Base-by-base conservation (phyloP, 2,329 filamentous ascomycete species). In the Ceratocystis ficicola region DNA sequence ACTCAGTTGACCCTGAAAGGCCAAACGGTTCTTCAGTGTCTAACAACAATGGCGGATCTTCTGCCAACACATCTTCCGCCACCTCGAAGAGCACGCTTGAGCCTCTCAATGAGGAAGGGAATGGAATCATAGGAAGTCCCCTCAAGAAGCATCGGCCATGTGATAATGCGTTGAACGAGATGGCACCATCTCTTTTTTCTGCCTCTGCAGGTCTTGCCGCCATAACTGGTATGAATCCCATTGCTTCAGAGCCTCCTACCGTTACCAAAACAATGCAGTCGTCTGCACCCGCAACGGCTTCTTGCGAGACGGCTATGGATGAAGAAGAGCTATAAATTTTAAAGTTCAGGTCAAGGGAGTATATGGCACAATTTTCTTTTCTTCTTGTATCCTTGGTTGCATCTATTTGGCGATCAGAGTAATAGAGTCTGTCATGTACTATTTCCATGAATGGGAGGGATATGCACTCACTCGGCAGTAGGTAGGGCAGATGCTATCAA, bases 81-180 rank as follows among this genome's bases (percentile, higher is more conserved):
- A 28, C 52, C 63, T 60, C 52, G 52, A 52, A 67, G 25, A 66
- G 68, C 67, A 64, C 64, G 62, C 50, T 66, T 60, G 66, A 66
- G 6, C 50, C 41, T 25, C 67, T 64, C 67, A 44, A 17, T 15
- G 63, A 67, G 17, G 66, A 67, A 46, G 65, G 62, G 70, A 68
- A 60, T 65, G 70, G 15, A 66, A 69, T 36, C 61, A 74, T 90
- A 25, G 87, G 85, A 62, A 90, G 86, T 69, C 88, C 88, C 1
- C 80, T 89, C 71, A 91, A 91, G 79, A 90, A 86, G 72, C 86
- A 89, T 67, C 80, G 88, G 44, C 82, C 86, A 1, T 59, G 20
- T 20, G 88, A 85, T 70, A 61, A 44, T 17, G 59, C 63, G 17
- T 48, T 62, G 5, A 60, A 59, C 32, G 69, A 65, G 44, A 61